phyloP scores from a whole-genome alignment of 1,284 basidiomycete species.

The Apiotrichum veenhuisii region DNA sequence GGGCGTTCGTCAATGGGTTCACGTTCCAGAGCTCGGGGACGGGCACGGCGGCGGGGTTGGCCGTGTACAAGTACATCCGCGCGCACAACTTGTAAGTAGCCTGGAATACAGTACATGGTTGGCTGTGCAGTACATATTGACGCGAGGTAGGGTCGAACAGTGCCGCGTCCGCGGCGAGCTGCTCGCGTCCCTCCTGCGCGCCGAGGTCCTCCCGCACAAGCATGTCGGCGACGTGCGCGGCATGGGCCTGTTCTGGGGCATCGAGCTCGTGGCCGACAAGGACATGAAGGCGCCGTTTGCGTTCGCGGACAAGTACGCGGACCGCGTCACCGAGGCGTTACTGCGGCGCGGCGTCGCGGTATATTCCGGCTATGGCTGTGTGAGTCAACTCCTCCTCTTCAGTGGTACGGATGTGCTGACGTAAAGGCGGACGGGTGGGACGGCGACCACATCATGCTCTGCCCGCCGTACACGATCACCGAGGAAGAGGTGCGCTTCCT shows the following conservation, averaged over 20 bases:
- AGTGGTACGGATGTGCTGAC: not conserved
- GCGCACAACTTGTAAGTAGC: slow-evolving; percentile 20
- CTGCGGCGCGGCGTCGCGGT: slow-evolving; percentile 28
- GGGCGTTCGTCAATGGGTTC: slow-evolving; percentile 65
- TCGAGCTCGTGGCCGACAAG: slow-evolving; percentile 60
- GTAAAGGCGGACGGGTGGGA: slow-evolving; percentile 28
- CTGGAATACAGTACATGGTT: not conserved
- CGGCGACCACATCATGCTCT: slow-evolving; percentile 41
- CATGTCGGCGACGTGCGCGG: slow-evolving; percentile 47
- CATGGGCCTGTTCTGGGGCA: slow-evolving; percentile 71
- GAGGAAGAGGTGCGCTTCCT: slow-evolving; percentile 24
- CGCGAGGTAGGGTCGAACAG: slow-evolving; percentile 59
- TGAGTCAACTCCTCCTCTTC: slow-evolving; percentile 3
- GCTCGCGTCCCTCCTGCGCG: slow-evolving; percentile 64
- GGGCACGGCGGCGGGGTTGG: slow-evolving; percentile 70
- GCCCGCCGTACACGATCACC: slow-evolving; percentile 37
- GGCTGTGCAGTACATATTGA: too few relatives aligned
- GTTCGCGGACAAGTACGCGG: slow-evolving; percentile 18
- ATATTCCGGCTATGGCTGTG: slow-evolving; percentile 25
- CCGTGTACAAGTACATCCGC: slow-evolving; percentile 53
- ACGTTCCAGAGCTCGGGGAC: slow-evolving; percentile 78
- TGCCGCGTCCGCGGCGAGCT: slow-evolving; percentile 62
- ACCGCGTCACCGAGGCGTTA: slow-evolving; percentile 24
- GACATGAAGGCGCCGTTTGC: slow-evolving; percentile 29
- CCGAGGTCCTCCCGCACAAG: slow-evolving; percentile 35